Conservation (phyloP, 2,329 filamentous ascomycete genomes). For the Bisporella sp. region DNA sequence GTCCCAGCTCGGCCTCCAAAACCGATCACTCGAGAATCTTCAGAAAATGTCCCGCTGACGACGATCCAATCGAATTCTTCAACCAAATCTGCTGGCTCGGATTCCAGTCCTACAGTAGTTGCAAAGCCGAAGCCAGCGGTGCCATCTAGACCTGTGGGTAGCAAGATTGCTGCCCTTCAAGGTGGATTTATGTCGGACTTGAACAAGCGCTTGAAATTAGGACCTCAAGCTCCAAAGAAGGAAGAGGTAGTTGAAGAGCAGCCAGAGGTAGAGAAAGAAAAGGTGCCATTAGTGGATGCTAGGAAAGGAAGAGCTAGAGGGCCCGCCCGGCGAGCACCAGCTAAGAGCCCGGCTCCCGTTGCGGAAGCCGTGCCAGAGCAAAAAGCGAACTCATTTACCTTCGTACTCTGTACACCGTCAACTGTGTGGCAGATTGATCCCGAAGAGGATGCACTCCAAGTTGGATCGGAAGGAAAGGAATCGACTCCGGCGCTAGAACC, state of each 20-base stretch:
- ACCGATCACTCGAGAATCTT: slow-evolving; percentile 35
- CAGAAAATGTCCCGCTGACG: slow-evolving; percentile 24
- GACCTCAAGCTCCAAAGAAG: slow-evolving; percentile 74
- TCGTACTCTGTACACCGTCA: slow-evolving; percentile 26
- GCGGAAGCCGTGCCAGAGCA: slow-evolving; percentile 6
- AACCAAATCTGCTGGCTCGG: slow-evolving; percentile 27
- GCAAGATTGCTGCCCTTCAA: slow-evolving; percentile 87
- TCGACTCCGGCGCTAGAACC: not conserved
- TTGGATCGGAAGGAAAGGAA: slow-evolving; percentile 16
- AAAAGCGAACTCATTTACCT: not conserved
- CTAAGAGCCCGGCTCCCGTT: slow-evolving; percentile 31
- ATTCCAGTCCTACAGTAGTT: slow-evolving; percentile 36
- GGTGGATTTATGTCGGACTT: slow-evolving; percentile 89
- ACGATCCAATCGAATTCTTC: slow-evolving; percentile 22
- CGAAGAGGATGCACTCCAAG: slow-evolving; percentile 31
- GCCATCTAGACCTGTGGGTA: slow-evolving; percentile 68
- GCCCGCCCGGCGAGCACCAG: slow-evolving; percentile 67
- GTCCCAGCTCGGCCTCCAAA: slow-evolving; percentile 59
- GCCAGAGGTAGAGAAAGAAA: slow-evolving; percentile 54
- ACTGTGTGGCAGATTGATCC: slow-evolving; percentile 36
- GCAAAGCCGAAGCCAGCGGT: slow-evolving; percentile 77
- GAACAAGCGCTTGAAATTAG: slow-evolving; percentile 80
- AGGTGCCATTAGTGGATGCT: slow-evolving; percentile 78
- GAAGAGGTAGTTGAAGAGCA: slow-evolving; percentile 56
- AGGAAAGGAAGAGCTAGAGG: slow-evolving; percentile 86